Percentiles rank a stretch among this genome's conserved stretches.
Evolutionary conservation across 2,329 filamentous ascomycete species (phyloP).

Genomic region (Harringtonia lauricola): DNA sequence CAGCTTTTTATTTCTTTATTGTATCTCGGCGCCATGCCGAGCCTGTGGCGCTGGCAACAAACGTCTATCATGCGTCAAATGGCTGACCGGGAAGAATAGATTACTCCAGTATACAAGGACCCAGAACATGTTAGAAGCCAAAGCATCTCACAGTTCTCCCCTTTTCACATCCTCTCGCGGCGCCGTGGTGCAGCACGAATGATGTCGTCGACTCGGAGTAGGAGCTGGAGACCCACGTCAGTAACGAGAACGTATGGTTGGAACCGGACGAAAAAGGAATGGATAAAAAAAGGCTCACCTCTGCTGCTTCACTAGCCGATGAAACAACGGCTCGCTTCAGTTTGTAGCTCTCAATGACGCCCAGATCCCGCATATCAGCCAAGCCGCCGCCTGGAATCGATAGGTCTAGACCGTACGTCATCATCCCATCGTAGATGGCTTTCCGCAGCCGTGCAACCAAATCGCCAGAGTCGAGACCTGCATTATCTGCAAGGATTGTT

Average conservation of each 20-base stretch:
- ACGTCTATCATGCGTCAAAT: too few species aligned
- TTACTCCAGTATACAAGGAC: not conserved
- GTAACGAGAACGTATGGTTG: too few species aligned
- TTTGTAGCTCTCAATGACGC: constrained; percentile 97
- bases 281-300: constrained; percentile 50
- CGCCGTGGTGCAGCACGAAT: constrained; percentile 84
- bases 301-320: constrained; percentile 89
- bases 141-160: not conserved
- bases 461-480: constrained; percentile 89
- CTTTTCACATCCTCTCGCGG: constrained; percentile 46
- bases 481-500: constrained; percentile 95
- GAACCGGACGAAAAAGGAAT: not conserved
- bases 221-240: constrained; percentile 40
- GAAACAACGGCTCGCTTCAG: constrained; percentile 96
- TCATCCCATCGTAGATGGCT: constrained; percentile 90
- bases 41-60: too few species aligned
- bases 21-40: too few species aligned
- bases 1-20: too few species aligned
- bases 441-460: constrained; percentile 85
- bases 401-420: constrained; percentile 82
- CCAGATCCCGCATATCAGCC: constrained; percentile 88
- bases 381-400: constrained; percentile 84
- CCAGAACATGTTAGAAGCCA: not conserved
- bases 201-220: constrained; percentile 94
- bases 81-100: too few species aligned